Percentiles rank a stretch among this genome's conserved stretches.
phyloP scores from a whole-genome alignment of 257 asterid species.

The Solanum pimpinellifolium region DNA sequence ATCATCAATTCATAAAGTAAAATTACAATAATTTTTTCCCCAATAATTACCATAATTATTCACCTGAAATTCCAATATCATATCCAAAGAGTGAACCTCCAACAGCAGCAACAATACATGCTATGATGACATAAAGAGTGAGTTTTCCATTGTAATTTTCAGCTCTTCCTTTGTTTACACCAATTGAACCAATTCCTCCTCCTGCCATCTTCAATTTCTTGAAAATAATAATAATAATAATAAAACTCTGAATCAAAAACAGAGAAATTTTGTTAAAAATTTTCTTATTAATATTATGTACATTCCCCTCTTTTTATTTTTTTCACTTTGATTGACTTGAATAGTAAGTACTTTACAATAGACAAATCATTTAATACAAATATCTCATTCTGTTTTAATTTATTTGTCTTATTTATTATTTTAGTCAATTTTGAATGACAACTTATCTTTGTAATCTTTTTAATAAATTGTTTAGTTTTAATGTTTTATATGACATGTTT shows the following conservation, averaged over 20 bases:
- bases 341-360: neutral
- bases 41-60: neutral
- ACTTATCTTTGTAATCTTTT: neutral
- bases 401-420: too few species aligned
- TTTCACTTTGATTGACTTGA: too few species aligned
- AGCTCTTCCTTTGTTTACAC: conserved; percentile 62
- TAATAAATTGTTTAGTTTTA: neutral
- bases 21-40: neutral
- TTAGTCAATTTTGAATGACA: too few species aligned
- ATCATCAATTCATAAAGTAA: neutral
- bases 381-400: neutral
- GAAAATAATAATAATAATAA: too few species aligned
- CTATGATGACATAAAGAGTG: conserved; percentile 40
- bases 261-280: neutral
- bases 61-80: conserved; percentile 80
- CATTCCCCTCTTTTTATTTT: neutral
- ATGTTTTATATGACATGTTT: neutral
- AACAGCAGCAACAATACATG: conserved; percentile 58
- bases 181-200: conserved; percentile 38
- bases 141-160: conserved; percentile 47
- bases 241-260: neutral
- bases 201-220: conserved; percentile 42
- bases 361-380: neutral
- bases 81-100: conserved; percentile 84
- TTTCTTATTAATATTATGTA: neutral